Evolutionary conservation across 1,139 yeast genomes (phyloP).

Genomic region (Candida frijolesensis): DNA sequence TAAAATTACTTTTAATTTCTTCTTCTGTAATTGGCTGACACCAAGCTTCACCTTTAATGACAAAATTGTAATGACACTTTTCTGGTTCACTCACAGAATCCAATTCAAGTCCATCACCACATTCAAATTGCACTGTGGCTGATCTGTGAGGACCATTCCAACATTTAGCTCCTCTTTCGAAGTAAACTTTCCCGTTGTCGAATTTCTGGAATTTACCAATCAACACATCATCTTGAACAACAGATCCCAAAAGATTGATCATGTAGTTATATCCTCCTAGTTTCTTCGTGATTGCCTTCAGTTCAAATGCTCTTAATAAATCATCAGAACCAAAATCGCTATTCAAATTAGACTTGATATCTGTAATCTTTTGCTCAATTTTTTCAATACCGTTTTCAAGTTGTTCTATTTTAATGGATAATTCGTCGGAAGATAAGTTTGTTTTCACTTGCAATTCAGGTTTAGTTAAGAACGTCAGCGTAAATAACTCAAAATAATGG

Average conservation of each 20-base stretch:
- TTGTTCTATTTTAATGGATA: conserved; percentile 11
- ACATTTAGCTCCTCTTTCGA: conserved; percentile 74
- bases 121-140: conserved; percentile 62
- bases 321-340: conserved; percentile 63
- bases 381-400: conserved; percentile 22
- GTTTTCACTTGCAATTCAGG: conserved; percentile 10
- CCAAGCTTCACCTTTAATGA: conserved; percentile 68
- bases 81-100: conserved; percentile 82
- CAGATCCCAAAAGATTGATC: conserved; percentile 57
- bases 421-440: conserved; percentile 12
- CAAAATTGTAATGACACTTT: conserved; percentile 76
- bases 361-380: conserved; percentile 20
- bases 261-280: conserved; percentile 75
- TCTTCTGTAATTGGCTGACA: conserved; percentile 49
- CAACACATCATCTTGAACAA: conserved; percentile 60
- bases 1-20: conserved; percentile 28
- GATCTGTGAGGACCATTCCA: conserved; percentile 94
- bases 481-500: conserved; percentile 21
- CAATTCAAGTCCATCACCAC: conserved; percentile 64
- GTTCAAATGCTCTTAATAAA: conserved; percentile 60
- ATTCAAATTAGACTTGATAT: conserved; percentile 22
- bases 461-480: conserved; percentile 13
- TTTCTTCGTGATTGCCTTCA: conserved; percentile 47
- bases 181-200: conserved; percentile 41
- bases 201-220: conserved; percentile 55